Conservation (phyloP, 139 green algal species). For the Dunaliella sp. region DNA sequence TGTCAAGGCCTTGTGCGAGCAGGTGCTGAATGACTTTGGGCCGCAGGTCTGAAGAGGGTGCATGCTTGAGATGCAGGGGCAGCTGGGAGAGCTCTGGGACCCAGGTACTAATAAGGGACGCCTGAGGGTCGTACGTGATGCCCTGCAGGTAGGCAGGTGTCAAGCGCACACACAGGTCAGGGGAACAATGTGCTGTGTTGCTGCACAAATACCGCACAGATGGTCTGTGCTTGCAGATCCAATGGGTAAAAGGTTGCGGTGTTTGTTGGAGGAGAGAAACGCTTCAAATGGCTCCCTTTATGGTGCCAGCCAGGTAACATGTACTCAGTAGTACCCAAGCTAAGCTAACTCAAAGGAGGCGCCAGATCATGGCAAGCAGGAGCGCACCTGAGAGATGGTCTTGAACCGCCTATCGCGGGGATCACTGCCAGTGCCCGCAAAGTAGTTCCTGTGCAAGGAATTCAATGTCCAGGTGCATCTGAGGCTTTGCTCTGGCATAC, state of each 20-base stretch:
- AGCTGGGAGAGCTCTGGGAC: not conserved
- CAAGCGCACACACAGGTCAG: not conserved
- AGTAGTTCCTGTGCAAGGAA: slow-evolving; percentile 13
- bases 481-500: no score
- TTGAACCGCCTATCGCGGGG: slow-evolving; percentile 49
- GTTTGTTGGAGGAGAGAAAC: not conserved
- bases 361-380: not conserved
- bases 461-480: no score
- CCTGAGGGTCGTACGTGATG: not conserved
- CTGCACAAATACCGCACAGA: no score
- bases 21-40: not conserved
- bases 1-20: not conserved
- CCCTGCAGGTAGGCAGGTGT: not conserved
- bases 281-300: no score
- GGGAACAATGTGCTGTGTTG: not conserved
- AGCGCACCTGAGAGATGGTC: slow-evolving; percentile 46
- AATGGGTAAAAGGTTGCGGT: not conserved
- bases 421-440: slow-evolving; percentile 36
- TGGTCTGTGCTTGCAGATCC: not conserved
- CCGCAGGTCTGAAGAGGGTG: not conserved
- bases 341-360: not conserved
- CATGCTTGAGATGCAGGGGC: not conserved
- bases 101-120: not conserved
- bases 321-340: not conserved
- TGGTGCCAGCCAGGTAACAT: no score